These are phyloP conservation scores for Lichenothelia convexa DNA, from an alignment of 495 filamentous ascomycete species.

Conservation along the genomic window DNA sequence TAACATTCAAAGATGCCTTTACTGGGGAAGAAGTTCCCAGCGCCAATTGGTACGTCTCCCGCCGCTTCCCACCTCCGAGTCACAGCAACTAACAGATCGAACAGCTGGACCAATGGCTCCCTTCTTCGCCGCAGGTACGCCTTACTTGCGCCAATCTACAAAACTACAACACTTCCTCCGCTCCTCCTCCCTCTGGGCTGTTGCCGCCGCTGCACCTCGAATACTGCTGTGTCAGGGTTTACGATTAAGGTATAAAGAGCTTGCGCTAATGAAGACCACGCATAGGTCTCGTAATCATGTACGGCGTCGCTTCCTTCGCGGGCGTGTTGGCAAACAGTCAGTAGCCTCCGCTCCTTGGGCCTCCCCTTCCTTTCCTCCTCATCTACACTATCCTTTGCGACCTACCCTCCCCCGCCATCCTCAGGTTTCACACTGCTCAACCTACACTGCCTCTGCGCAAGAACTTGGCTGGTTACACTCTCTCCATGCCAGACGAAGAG, in stretches of 20 bases:
- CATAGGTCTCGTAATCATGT: slow-evolving; percentile 61
- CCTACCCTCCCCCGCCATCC: too few relatives aligned
- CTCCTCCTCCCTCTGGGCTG: neutral
- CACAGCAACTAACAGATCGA: neutral
- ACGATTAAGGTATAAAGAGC: too few relatives aligned
- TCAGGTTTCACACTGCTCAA: too few relatives aligned
- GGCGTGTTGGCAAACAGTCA: slow-evolving; percentile 53
- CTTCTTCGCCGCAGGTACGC: slow-evolving; percentile 87
- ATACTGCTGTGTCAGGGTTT: slow-evolving; percentile 1
- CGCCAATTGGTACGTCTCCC: slow-evolving; percentile 56
- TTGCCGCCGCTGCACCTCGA: neutral
- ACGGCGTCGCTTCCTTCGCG: slow-evolving; percentile 68
- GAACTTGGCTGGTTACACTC: neutral
- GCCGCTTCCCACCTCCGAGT: neutral
- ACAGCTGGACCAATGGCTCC: slow-evolving; percentile 76
- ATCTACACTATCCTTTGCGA: neutral
- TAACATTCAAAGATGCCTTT: slow-evolving; percentile 68
- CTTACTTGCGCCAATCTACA: too few relatives aligned
- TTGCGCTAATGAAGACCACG: too few relatives aligned
- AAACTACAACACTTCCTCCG: too few relatives aligned
- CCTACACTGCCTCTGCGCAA: too few relatives aligned
- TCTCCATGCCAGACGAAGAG: neutral
- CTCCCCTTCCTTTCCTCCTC: slow-evolving; percentile 2
- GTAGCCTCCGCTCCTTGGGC: slow-evolving; percentile 23
- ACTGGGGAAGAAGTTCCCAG: slow-evolving; percentile 86